Percentiles rank a stretch among this genome's conserved stretches.
These are phyloP conservation scores for Aspergillus floridensis DNA, from an alignment of 2,329 filamentous ascomycete species.

Conservation along the genomic window DNA sequence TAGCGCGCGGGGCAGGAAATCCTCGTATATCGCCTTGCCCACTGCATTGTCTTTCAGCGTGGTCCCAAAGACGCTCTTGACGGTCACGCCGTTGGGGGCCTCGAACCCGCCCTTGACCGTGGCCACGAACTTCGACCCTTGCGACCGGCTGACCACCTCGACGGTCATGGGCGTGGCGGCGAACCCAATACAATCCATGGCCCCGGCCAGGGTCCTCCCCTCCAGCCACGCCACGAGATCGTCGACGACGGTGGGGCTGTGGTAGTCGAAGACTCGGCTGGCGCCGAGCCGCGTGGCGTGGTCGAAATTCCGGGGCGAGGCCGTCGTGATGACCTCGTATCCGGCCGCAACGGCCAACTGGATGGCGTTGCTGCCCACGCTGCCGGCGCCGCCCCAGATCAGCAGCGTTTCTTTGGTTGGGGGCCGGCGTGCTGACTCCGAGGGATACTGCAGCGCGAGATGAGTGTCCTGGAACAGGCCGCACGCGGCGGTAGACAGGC, in stretches of 20 bases:
- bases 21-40: constrained; percentile 30
- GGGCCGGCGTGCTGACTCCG: constrained; percentile 11
- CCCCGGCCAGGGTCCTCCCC: constrained; percentile 13
- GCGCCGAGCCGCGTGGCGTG: constrained; percentile 48
- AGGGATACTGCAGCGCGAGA: constrained; percentile 22
- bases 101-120: constrained; percentile 7
- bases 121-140: constrained; percentile 21
- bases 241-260: constrained; percentile 13
- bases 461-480: constrained; percentile 29
- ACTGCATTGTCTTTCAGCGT: constrained; percentile 24
- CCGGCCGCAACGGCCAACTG: constrained; percentile 45
- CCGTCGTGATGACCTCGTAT: constrained; percentile 41
- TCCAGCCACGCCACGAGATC: constrained; percentile 15
- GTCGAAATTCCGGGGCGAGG: constrained; percentile 44
- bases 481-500: constrained; percentile 31
- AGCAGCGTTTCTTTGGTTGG: constrained; percentile 27
- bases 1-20: constrained; percentile 34
- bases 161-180: constrained; percentile 2
- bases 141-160: constrained; percentile 12
- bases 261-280: constrained; percentile 46
- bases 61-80: constrained; percentile 24
- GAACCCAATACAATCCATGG: constrained; percentile 10
- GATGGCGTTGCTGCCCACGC: constrained; percentile 47
- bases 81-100: constrained; percentile 19
- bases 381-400: constrained; percentile 54